Evolutionary conservation across 1,284 basidiomycete genomes (phyloP).

Genomic region (Gymnopus androsaceus): DNA sequence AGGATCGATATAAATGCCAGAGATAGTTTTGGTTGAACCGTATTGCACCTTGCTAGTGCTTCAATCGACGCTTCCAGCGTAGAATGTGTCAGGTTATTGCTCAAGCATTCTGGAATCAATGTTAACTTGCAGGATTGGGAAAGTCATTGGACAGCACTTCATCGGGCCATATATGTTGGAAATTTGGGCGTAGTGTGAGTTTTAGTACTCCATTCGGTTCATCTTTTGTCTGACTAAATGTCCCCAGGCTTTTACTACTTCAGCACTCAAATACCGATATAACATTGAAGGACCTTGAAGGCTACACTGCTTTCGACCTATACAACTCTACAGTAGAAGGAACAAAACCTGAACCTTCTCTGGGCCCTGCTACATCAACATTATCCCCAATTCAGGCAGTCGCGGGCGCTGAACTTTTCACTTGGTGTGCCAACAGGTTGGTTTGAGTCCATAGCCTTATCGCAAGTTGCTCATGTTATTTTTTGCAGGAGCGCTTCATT

Average conservation of each 20-base stretch:
- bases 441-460: constrained; percentile 23
- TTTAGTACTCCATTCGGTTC: constrained; percentile 8
- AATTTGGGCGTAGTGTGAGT: constrained; percentile 76
- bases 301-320: constrained; percentile 91
- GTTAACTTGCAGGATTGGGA: constrained; percentile 85
- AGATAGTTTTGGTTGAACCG: constrained; percentile 75
- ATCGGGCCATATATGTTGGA: constrained; percentile 87
- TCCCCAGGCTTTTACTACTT: constrained; percentile 67
- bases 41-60: constrained; percentile 82
- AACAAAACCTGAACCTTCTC: constrained; percentile 56
- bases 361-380: constrained; percentile 20
- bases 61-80: constrained; percentile 54
- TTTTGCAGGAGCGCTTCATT: constrained; percentile 74
- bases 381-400: constrained; percentile 1
- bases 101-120: constrained; percentile 77
- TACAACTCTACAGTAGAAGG: constrained; percentile 89
- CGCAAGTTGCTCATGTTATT: constrained; percentile 6
- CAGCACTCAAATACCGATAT: constrained; percentile 77
- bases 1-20: constrained; percentile 69
- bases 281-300: constrained; percentile 83
- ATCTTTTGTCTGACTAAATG: constrained; percentile 11
- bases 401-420: constrained; percentile 67
- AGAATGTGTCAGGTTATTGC: constrained; percentile 82
- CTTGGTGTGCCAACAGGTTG: constrained; percentile 89
- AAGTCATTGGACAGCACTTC: constrained; percentile 90